A percentile compares a stretch with the other conserved stretches of the same genome.
Conservation (phyloP, 2,329 filamentous ascomycete species). For the Colletotrichum limetticola region DNA sequence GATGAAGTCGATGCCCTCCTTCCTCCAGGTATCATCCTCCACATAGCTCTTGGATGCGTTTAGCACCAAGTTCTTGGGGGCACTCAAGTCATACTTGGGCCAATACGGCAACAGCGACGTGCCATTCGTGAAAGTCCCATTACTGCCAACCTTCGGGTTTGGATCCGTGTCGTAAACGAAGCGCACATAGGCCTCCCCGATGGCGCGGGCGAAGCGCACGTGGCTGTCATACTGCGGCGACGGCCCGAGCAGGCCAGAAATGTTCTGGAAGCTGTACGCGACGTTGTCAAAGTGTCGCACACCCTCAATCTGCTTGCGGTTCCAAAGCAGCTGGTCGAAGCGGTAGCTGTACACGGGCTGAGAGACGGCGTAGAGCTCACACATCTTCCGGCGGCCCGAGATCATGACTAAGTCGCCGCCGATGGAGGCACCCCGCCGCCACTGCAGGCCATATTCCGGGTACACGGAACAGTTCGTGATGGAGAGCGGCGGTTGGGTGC, state of each 20-base stretch:
- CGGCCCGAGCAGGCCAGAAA: slow-evolving; percentile 56
- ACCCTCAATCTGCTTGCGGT: slow-evolving; percentile 50
- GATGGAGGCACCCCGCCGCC: slow-evolving; percentile 57
- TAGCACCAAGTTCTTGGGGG: slow-evolving; percentile 56
- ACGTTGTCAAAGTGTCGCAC: slow-evolving; percentile 60
- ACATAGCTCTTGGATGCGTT: slow-evolving; percentile 55
- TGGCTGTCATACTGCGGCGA: slow-evolving; percentile 54
- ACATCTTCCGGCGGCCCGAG: slow-evolving; percentile 56
- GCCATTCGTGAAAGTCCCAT: slow-evolving; percentile 9
- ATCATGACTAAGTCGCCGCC: slow-evolving; percentile 61
- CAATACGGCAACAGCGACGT: slow-evolving; percentile 48
- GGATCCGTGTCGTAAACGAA: slow-evolving; percentile 57
- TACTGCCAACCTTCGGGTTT: slow-evolving; percentile 42
- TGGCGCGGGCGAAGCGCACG: slow-evolving; percentile 44
- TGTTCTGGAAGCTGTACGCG: slow-evolving; percentile 62
- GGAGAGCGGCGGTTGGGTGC: slow-evolving; percentile 55
- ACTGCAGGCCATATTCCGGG: slow-evolving; percentile 50
- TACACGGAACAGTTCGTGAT: slow-evolving; percentile 48
- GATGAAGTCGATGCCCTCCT: slow-evolving; percentile 56
- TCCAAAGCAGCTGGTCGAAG: slow-evolving; percentile 59
- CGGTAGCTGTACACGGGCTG: slow-evolving; percentile 58
- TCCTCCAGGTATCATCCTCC: slow-evolving; percentile 59
- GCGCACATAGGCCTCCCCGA: slow-evolving; percentile 54
- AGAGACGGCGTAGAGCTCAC: slow-evolving; percentile 51
- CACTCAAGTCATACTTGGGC: slow-evolving; percentile 51